Evolutionary conservation across 2,329 filamentous ascomycete species (phyloP), one percentile per base, ranked within the genome.

Genomic region (Gaeumannomyces sp.): DNA sequence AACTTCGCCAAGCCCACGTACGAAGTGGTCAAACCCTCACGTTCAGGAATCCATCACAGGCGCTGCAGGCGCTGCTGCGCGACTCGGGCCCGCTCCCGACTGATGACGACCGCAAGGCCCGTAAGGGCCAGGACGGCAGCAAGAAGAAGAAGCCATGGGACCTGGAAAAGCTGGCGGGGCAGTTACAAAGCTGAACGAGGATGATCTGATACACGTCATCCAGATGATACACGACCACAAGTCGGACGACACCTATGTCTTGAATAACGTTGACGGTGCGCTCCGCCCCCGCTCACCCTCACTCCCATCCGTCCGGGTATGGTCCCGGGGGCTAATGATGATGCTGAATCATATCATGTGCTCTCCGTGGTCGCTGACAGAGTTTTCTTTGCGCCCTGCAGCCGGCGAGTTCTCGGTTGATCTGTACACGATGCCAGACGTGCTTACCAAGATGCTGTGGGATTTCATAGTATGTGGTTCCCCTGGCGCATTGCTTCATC

Each of bases 141-240:
- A 93, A 93, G 82, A 96, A 95, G 83, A 91, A 88, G 75, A 85
- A 89, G 70, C 80, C 81, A 63, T 82, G 79, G 70, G 95, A 99
- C 76, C 95, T 97, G 82, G 95, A 99, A 81, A 98, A 97, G 83
- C 86, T 99, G 71, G 95, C 94, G 93, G 98, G 66, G 93, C 90
- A 0, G 81, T 99, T 66, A 88, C 94, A 75, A 93, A 92, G 80
- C 86, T 99, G 31, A 85, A 86, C 69, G 95, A 99, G 80, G 95
- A 99, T 70, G 94, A 98, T 73, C 81, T 99, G 58, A 82, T 99
- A 67, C 91, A 95, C 71, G 92, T 98, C 29, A 96, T 99, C 67
- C 94, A 98, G 80, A 89, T 99, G 86, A 94, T 99, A 68, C 95
- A 98, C 76, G 95, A 99, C 79, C 92, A 97, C 80, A 98, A 98